Evolutionary conservation across 2,329 filamentous ascomycete genomes (phyloP).

Genomic region (Coleophoma crateriformis): DNA sequence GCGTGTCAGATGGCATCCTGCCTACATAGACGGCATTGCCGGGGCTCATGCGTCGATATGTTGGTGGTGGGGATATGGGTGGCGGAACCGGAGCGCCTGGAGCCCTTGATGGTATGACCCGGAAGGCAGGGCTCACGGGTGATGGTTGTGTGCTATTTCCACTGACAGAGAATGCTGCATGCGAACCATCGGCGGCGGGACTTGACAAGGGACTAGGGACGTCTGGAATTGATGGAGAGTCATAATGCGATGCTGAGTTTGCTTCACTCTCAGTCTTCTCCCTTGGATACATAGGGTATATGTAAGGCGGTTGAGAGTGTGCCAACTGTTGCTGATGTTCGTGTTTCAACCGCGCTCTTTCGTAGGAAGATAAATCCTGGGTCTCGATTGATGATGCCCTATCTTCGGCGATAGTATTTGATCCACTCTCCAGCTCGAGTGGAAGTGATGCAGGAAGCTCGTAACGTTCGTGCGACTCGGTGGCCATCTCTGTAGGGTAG

Average conservation of each 20-base stretch:
- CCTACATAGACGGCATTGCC: constrained; percentile 49
- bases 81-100: background rate
- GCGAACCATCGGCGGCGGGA: constrained; percentile 8
- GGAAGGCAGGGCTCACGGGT: constrained; percentile 15
- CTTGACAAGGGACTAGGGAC: constrained; percentile 13
- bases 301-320: constrained; percentile 31
- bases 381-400: constrained; percentile 22
- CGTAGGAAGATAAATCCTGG: constrained; percentile 40
- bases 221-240: constrained; percentile 21
- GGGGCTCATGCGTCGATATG: constrained; percentile 37
- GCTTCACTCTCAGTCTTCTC: constrained; percentile 23
- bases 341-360: constrained; percentile 43
- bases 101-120: constrained; percentile 6
- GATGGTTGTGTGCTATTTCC: constrained; percentile 7
- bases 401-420: constrained; percentile 15
- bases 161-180: constrained; percentile 5
- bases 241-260: constrained; percentile 25
- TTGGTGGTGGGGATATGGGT: constrained; percentile 11
- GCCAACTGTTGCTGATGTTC: constrained; percentile 35
- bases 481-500: constrained; percentile 34
- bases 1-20: constrained; percentile 43
- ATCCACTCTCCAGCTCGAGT: constrained; percentile 21
- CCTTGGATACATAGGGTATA: constrained; percentile 25
- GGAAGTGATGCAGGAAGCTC: constrained; percentile 20
- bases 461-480: constrained; percentile 17